Percentiles rank a stretch among this genome's conserved stretches.
Evolutionary conservation across 179 eudicot species (phyloP).

Genomic region (Beta corolliflora): DNA sequence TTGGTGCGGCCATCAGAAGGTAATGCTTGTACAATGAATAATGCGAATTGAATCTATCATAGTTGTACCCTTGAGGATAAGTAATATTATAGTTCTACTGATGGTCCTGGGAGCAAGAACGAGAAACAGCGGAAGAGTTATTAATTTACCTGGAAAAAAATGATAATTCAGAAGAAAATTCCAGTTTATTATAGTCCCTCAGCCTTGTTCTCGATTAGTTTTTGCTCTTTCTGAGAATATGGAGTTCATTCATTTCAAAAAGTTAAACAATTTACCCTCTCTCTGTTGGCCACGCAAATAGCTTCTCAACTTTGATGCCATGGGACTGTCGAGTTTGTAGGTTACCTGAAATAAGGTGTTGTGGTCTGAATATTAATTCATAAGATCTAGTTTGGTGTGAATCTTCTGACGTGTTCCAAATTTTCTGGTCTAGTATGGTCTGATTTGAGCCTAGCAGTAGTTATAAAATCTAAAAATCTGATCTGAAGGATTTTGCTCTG

Average conservation of each 20-base stretch:
- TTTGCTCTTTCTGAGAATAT: not conserved
- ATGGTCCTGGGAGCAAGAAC: not conserved
- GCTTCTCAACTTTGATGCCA: not conserved
- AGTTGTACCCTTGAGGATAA: not conserved
- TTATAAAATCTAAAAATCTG: no score
- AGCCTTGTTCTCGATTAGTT: not conserved
- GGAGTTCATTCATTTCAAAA: not conserved
- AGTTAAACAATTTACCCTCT: not conserved
- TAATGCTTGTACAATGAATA: conserved; percentile 23
- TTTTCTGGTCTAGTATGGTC: no score
- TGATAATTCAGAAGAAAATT: not conserved
- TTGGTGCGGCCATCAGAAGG: conserved; percentile 72
- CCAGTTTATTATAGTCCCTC: not conserved
- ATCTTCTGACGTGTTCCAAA: no score
- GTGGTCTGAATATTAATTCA: no score
- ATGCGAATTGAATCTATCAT: not conserved
- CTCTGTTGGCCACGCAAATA: not conserved
- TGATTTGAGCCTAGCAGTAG: no score
- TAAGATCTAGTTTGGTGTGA: no score
- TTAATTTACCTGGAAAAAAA: no score
- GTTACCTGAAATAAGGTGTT: no score
- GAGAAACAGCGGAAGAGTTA: not conserved
- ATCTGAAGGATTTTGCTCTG: no score
- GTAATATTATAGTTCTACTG: not conserved
- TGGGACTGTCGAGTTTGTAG: not conserved